A percentile compares a stretch with the other conserved stretches of the same genome.
Conservation (phyloP, 371 early-diverging fungal species). For the Haplosporangium sp. region DNA sequence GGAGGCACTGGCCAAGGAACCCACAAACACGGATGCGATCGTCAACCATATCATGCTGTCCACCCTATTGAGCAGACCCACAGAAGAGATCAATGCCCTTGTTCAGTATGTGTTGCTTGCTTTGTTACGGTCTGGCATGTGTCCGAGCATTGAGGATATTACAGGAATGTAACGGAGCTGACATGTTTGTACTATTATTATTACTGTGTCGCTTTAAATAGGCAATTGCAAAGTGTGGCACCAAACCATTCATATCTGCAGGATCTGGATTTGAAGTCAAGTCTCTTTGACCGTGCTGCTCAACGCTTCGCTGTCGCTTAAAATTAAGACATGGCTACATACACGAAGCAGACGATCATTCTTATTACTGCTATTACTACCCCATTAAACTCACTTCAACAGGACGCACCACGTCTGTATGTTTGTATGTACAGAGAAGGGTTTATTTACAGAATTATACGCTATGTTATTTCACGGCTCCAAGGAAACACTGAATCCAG, state of each 20-base stretch:
- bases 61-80: constrained; percentile 74
- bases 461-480: background rate
- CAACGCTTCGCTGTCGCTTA: constrained; percentile 48
- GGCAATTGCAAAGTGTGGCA: constrained; percentile 83
- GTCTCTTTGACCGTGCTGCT: constrained; percentile 81
- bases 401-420: too few relatives aligned
- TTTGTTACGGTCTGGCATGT: background rate
- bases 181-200: constrained; percentile 2
- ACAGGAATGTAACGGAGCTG: too few relatives aligned
- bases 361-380: too few relatives aligned
- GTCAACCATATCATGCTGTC: constrained; percentile 86
- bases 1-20: constrained; percentile 84
- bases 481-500: constrained; percentile 46
- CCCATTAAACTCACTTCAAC: too few relatives aligned
- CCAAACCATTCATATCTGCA: constrained; percentile 84
- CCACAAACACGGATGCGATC: constrained; percentile 86
- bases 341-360: too few relatives aligned
- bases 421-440: too few relatives aligned
- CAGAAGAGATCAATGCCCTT: constrained; percentile 73
- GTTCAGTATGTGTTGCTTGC: constrained; percentile 63
- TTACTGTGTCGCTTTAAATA: constrained; percentile 35
- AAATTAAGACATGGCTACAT: background rate
- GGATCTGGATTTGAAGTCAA: constrained; percentile 81
- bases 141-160: too few relatives aligned
- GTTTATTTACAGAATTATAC: background rate